Percentiles rank a stretch among this genome's conserved stretches.
These are phyloP conservation scores for Xylaria venustula DNA, from an alignment of 495 filamentous ascomycete species.

Conservation along the genomic window DNA sequence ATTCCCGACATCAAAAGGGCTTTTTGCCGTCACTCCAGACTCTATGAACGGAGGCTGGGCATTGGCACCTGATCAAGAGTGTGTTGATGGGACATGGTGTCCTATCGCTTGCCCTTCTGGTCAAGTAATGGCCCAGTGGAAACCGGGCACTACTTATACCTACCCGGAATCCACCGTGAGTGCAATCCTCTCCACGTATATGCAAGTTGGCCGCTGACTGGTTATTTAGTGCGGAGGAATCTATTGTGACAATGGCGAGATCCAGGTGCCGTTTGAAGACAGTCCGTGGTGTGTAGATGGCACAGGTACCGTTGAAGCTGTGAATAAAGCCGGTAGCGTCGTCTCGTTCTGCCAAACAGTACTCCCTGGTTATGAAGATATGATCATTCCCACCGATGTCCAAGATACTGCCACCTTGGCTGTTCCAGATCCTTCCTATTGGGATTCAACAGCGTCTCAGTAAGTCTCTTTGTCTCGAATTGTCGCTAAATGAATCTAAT, in stretches of 20 bases:
- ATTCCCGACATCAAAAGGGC: constrained; percentile 66
- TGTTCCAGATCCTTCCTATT: constrained; percentile 70
- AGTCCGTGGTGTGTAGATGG: constrained; percentile 72
- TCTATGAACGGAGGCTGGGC: constrained; percentile 74
- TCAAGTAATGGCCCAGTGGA: constrained; percentile 79
- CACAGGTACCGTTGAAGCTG: constrained; percentile 59
- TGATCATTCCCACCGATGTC: constrained; percentile 79
- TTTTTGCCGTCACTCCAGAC: constrained; percentile 66
- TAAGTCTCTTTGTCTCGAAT: constrained; percentile 35
- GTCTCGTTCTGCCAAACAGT: constrained; percentile 84
- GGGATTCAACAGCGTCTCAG: constrained; percentile 73
- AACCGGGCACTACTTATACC: constrained; percentile 63
- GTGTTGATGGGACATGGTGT: constrained; percentile 68
- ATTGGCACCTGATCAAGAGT: constrained; percentile 74
- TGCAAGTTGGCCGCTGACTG: constrained; percentile 25
- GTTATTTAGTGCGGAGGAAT: constrained; percentile 67
- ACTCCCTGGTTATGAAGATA: constrained; percentile 81
- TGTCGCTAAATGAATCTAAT: constrained; percentile 5
- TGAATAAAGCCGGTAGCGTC: constrained; percentile 60
- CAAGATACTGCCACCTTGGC: constrained; percentile 55
- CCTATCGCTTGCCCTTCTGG: constrained; percentile 77
- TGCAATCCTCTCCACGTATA: constrained; percentile 6
- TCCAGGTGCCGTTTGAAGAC: constrained; percentile 69
- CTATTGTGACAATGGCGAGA: constrained; percentile 67
- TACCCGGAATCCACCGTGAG: constrained; percentile 76